Evolutionary conservation across 805 yeast genomes (phyloP).

Genomic region (Jamesozyma gamospora): DNA sequence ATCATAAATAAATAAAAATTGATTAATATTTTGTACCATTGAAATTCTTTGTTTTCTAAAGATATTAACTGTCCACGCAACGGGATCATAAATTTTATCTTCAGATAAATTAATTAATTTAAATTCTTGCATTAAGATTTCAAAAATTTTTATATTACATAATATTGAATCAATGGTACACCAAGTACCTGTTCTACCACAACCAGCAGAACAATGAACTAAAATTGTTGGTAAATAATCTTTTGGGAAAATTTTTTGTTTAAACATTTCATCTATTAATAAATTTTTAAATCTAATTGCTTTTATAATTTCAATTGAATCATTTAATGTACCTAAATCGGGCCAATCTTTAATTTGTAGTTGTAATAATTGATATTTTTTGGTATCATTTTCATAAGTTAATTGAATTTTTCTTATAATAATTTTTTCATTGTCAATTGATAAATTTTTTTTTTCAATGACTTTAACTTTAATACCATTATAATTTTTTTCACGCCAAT

Average conservation of each 20-base stretch:
- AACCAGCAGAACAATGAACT: conserved; percentile 94
- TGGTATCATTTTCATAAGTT: conserved; percentile 22
- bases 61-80: conserved; percentile 52
- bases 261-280: conserved; percentile 27
- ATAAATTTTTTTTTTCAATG: conserved; percentile 14
- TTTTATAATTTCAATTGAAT: conserved; percentile 47
- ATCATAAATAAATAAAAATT: conserved; percentile 67
- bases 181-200: conserved; percentile 91
- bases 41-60: conserved; percentile 68
- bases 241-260: conserved; percentile 7
- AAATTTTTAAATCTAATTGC: conserved; percentile 40
- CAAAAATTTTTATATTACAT: conserved; percentile 27
- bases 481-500: conserved; percentile 61
- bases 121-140: conserved; percentile 12
- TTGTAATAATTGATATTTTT: conserved; percentile 48
- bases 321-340: conserved; percentile 60
- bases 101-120: conserved; percentile 5
- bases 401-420: conserved; percentile 33
- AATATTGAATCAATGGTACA: conserved; percentile 57
- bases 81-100: conserved; percentile 35
- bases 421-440: conserved; percentile 6
- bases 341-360: conserved; percentile 76
- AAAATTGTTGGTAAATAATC: conserved; percentile 43
- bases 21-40: conserved; percentile 78
- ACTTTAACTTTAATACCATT: conserved; percentile 21